A percentile compares a stretch with the other conserved stretches of the same genome.
phyloP scores from a whole-genome alignment of 2,329 filamentous ascomycete genomes.

The Colletotrichum sp. region DNA sequence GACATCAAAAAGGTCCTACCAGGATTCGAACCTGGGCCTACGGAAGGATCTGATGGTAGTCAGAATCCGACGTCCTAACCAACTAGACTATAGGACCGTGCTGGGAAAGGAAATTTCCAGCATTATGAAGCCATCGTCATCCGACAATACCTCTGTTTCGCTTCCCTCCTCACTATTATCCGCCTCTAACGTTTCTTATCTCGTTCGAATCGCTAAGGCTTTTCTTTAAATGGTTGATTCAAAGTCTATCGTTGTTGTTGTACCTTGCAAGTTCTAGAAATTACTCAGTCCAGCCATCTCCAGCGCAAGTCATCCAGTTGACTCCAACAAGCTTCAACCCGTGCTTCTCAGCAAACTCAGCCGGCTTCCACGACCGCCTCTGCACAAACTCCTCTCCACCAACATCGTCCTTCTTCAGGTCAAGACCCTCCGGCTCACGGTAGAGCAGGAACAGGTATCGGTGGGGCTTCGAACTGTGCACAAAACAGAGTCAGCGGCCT shows the following conservation, averaged over 20 bases:
- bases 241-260: neutral
- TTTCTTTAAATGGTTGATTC: neutral
- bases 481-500: neutral
- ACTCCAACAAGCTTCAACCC: conserved; percentile 41
- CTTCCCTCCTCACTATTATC: neutral
- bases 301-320: conserved; percentile 53
- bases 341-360: conserved; percentile 41
- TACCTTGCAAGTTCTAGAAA: neutral
- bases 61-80: conserved; percentile 20
- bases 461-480: conserved; percentile 49
- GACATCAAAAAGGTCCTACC: neutral
- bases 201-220: fast-evolving
- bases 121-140: fast-evolving
- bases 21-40: conserved; percentile 19
- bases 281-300: conserved; percentile 44
- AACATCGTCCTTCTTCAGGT: conserved; percentile 43
- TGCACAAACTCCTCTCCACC: conserved; percentile 52
- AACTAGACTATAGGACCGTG: conserved; percentile 18
- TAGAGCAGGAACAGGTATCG: conserved; percentile 51
- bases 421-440: conserved; percentile 39
- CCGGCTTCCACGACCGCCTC: conserved; percentile 45
- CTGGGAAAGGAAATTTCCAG: fast-evolving
- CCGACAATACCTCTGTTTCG: neutral
- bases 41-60: neutral
- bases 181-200: neutral